phyloP scores from a whole-genome alignment of 2,329 filamentous ascomycete species.

The Zasmidium cellare region DNA sequence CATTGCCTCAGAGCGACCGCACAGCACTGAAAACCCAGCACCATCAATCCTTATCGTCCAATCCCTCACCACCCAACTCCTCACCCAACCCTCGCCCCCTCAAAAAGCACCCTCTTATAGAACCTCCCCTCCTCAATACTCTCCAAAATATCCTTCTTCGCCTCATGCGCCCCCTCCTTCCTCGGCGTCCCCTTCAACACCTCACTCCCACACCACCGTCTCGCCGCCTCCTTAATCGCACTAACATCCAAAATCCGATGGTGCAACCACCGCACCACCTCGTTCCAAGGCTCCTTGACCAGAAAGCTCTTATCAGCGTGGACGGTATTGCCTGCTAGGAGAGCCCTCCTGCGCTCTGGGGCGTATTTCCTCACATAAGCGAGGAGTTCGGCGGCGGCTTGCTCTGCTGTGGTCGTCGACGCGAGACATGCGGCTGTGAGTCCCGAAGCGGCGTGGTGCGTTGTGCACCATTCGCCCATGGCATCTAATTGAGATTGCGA shows the following conservation, averaged over 20 bases:
- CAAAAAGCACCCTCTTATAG: conserved; percentile 73
- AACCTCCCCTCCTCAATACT: conserved; percentile 90
- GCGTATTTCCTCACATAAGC: conserved; percentile 74
- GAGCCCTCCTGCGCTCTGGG: conserved; percentile 63
- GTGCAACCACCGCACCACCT: conserved; percentile 75
- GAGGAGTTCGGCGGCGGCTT: conserved; percentile 72
- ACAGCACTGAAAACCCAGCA: too few species aligned
- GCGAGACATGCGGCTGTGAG: conserved; percentile 73
- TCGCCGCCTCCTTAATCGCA: conserved; percentile 84
- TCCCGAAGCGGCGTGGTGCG: conserved; percentile 77
- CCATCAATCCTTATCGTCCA: too few species aligned
- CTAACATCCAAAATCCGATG: conserved; percentile 93
- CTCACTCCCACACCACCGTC: conserved; percentile 71
- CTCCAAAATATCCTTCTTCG: conserved; percentile 86
- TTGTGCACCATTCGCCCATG: conserved; percentile 89
- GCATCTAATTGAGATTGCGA: conserved; percentile 66
- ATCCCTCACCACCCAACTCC: not conserved
- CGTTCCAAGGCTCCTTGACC: conserved; percentile 68
- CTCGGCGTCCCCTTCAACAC: conserved; percentile 63
- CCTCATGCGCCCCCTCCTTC: conserved; percentile 79
- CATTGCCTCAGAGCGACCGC: too few species aligned
- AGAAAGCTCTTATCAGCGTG: conserved; percentile 88
- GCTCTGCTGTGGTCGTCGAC: conserved; percentile 69
- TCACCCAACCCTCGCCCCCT: conserved; percentile 1
- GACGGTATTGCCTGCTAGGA: conserved; percentile 90